Evolutionary conservation across 805 yeast genomes (phyloP).

Genomic region (Dipodascus geniculatus): DNA sequence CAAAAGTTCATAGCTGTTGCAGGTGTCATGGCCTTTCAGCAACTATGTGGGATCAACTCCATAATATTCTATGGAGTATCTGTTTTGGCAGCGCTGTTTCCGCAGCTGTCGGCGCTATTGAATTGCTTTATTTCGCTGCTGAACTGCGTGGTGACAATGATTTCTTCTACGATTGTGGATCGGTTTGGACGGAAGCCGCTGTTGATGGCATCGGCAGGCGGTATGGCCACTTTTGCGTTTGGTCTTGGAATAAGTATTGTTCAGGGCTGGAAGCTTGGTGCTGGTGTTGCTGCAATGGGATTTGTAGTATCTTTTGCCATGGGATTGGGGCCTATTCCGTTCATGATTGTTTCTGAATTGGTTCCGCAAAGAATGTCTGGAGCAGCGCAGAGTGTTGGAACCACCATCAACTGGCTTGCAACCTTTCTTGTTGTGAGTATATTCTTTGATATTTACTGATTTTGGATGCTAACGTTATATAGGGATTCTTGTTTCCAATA

Average conservation of each 20-base stretch:
- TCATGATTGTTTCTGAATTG: constrained; percentile 77
- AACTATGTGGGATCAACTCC: constrained; percentile 85
- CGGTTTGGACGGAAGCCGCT: constrained; percentile 63
- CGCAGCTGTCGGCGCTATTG: constrained; percentile 55
- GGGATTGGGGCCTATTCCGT: constrained; percentile 95
- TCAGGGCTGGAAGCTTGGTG: constrained; percentile 3
- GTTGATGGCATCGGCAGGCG: constrained; percentile 47
- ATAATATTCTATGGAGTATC: constrained; percentile 90
- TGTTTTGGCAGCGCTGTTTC: constrained; percentile 60
- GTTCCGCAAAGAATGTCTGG: constrained; percentile 72
- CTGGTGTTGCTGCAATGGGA: constrained; percentile 41
- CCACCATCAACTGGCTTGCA: constrained; percentile 82
- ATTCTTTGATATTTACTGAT: too few relatives aligned
- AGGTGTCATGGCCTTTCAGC: constrained; percentile 72
- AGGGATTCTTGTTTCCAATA: constrained; percentile 69
- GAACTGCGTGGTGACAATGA: constrained; percentile 63
- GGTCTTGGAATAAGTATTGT: constrained; percentile 55
- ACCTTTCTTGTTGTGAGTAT: constrained; percentile 40
- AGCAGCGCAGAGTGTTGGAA: constrained; percentile 87
- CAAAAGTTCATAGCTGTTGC: constrained; percentile 57
- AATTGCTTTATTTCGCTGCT: constrained; percentile 67
- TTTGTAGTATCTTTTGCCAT: constrained; percentile 81
- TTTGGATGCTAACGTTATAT: not conserved
- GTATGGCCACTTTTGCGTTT: constrained; percentile 58
- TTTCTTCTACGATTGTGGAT: constrained; percentile 69